phyloP scores from a whole-genome alignment of 192 early-diverging fungal genomes.

The Dissophora ornata region DNA sequence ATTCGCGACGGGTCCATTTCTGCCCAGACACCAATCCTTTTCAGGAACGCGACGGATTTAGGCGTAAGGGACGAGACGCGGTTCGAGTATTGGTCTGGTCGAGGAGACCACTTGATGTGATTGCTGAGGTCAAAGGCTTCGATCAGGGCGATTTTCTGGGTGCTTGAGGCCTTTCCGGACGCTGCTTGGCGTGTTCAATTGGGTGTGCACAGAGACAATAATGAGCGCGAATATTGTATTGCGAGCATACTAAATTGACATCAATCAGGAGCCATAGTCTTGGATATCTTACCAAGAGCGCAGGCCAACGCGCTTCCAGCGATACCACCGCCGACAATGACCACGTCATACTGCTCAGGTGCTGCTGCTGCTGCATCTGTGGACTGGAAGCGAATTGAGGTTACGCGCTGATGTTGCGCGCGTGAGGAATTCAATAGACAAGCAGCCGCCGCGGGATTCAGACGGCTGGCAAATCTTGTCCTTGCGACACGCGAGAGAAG shows the following conservation, averaged over 20 bases:
- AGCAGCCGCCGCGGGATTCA: background rate
- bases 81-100: slow-evolving; percentile 74
- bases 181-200: slow-evolving; percentile 21
- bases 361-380: slow-evolving; percentile 14
- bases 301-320: slow-evolving; percentile 88
- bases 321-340: slow-evolving; percentile 92
- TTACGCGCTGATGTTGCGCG: slow-evolving; percentile 3
- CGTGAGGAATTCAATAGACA: slow-evolving; percentile 3
- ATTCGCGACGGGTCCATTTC: slow-evolving; percentile 67
- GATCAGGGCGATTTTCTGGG: slow-evolving; percentile 77
- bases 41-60: slow-evolving; percentile 69
- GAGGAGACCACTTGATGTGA: slow-evolving; percentile 64
- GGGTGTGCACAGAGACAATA: background rate
- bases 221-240: background rate
- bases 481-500: slow-evolving; percentile 13
- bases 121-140: slow-evolving; percentile 79
- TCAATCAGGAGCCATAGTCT: background rate
- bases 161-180: slow-evolving; percentile 37
- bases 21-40: slow-evolving; percentile 75
- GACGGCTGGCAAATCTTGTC: background rate
- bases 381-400: slow-evolving; percentile 34
- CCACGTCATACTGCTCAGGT: slow-evolving; percentile 75
- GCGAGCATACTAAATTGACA: too few relatives aligned
- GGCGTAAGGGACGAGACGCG: slow-evolving; percentile 87
- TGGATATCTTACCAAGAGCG: slow-evolving; percentile 68